A percentile compares a stretch with the other conserved stretches of the same genome.
Conservation (phyloP, 352 stramenopile genomes). For the Pythium oligandrum region DNA sequence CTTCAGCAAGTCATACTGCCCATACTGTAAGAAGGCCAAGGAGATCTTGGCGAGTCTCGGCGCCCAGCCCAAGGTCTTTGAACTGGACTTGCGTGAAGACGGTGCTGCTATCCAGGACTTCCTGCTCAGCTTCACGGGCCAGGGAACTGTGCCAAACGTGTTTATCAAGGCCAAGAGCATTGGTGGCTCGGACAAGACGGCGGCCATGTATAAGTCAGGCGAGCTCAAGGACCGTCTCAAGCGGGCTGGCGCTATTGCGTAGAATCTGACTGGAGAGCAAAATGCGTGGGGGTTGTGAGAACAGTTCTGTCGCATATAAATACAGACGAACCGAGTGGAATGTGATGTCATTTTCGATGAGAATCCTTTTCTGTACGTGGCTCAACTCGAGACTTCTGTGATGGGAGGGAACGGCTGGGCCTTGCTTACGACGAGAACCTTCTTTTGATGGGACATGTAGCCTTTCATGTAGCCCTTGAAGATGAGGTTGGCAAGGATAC, state of each 20-base stretch:
- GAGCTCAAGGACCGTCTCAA: slow-evolving; percentile 89
- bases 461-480: slow-evolving; percentile 95
- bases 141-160: slow-evolving; percentile 96
- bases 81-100: slow-evolving; percentile 81
- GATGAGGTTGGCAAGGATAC: slow-evolving; percentile 96
- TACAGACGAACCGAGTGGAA: too few relatives aligned
- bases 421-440: slow-evolving; percentile 94
- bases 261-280: too few relatives aligned
- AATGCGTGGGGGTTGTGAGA: too few relatives aligned
- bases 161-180: slow-evolving; percentile 96
- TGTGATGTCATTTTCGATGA: too few relatives aligned
- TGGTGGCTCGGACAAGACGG: slow-evolving; percentile 93
- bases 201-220: slow-evolving; percentile 78
- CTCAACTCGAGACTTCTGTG: slow-evolving; percentile 59
- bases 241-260: slow-evolving; percentile 40
- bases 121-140: slow-evolving; percentile 89
- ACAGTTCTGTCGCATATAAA: too few relatives aligned
- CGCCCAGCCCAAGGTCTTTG: slow-evolving; percentile 63
- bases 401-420: slow-evolving; percentile 90
- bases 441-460: slow-evolving; percentile 97
- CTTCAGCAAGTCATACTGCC: slow-evolving; percentile 85
- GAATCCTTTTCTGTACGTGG: too few relatives aligned
- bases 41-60: slow-evolving; percentile 52
- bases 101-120: slow-evolving; percentile 90
- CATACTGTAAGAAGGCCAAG: slow-evolving; percentile 86